phyloP scores from a whole-genome alignment of 306 rosid species.

The Cotoneaster glaucophyllus region DNA sequence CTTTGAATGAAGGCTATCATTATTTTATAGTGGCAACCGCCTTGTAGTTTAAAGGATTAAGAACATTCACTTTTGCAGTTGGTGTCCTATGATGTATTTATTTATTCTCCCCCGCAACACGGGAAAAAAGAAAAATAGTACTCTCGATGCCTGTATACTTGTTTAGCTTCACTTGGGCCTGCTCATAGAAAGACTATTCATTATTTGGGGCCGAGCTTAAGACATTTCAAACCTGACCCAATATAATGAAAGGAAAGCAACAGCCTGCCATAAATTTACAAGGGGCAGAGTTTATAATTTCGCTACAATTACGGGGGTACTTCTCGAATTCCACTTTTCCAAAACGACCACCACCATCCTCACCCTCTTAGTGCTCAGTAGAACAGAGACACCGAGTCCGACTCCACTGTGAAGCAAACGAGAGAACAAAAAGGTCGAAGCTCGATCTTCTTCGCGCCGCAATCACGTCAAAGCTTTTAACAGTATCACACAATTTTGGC shows the following conservation, averaged over 20 bases:
- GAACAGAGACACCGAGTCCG: neutral
- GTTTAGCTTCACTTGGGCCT: too few species aligned
- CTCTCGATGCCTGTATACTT: too few species aligned
- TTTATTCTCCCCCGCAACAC: too few species aligned
- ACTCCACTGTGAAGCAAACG: neutral
- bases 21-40: too few species aligned
- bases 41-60: too few species aligned
- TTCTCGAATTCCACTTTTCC: neutral
- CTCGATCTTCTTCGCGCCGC: constrained; percentile 47
- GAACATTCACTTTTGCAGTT: too few species aligned
- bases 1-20: too few species aligned
- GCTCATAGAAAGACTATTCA: too few species aligned
- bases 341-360: neutral
- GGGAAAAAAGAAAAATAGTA: too few species aligned
- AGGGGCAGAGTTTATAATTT: neutral
- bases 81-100: too few species aligned
- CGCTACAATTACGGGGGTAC: neutral
- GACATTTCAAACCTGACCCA: too few species aligned
- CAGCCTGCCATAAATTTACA: neutral
- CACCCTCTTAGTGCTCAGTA: neutral
- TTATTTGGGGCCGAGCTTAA: too few species aligned
- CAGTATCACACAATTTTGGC: neutral
- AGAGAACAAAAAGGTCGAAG: constrained; percentile 23
- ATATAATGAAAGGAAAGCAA: neutral
- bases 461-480: constrained; percentile 26